phyloP scores from a whole-genome alignment of 306 rosid species.

The Citrullus mucosospermus region DNA sequence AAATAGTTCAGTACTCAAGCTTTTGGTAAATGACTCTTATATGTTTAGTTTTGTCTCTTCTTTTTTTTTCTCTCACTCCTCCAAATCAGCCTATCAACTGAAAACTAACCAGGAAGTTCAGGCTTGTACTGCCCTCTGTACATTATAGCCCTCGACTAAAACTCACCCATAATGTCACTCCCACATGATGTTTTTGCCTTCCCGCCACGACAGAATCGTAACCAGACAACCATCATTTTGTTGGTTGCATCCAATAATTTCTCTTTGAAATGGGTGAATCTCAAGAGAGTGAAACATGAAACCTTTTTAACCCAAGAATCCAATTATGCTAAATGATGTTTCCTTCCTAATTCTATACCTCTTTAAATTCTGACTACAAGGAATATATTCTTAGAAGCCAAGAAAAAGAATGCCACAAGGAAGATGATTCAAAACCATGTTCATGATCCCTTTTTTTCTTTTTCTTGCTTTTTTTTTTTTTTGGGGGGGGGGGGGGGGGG shows the following conservation, averaged over 20 bases:
- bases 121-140: slow-evolving; percentile 1
- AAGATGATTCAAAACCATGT: slow-evolving; percentile 1
- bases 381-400: slow-evolving; percentile 10
- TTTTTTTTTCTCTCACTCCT: neutral
- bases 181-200: neutral
- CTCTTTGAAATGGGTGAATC: slow-evolving; percentile 3
- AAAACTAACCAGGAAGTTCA: neutral
- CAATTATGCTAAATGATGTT: neutral
- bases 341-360: neutral
- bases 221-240: neutral
- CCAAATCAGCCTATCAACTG: neutral
- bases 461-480: neutral
- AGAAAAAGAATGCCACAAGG: neutral
- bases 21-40: slow-evolving; percentile 20
- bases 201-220: neutral
- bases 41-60: slow-evolving; percentile 7
- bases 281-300: neutral
- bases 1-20: slow-evolving; percentile 32
- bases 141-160: neutral
- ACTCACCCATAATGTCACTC: neutral
- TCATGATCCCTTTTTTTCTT: neutral
- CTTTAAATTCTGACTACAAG: neutral
- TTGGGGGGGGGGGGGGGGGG: no score
- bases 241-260: neutral
- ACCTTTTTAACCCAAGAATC: neutral